phyloP scores from a whole-genome alignment of 1,284 basidiomycete species.

The Ceratobasidium theobromae region DNA sequence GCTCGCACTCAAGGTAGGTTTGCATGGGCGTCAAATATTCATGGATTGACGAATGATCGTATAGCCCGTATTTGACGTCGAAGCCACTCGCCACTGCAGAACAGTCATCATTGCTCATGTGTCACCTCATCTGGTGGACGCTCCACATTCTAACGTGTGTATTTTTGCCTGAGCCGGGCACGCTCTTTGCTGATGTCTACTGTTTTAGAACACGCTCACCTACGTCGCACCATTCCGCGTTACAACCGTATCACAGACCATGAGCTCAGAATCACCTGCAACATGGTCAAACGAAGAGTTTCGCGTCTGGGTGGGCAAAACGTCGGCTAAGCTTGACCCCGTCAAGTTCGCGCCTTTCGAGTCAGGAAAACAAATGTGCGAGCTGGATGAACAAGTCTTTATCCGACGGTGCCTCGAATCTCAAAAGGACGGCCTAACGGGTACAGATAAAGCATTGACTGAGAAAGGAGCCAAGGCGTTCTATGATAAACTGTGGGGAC shows the following conservation, averaged over 20 bases:
- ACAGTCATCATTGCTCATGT: conserved; percentile 46
- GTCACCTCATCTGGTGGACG: conserved; percentile 46
- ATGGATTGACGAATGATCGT: not conserved
- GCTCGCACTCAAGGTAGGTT: conserved; percentile 44
- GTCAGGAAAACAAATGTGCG: conserved; percentile 28
- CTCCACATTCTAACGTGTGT: conserved; percentile 38
- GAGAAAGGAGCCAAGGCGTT: conserved; percentile 29
- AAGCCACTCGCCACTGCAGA: conserved; percentile 42
- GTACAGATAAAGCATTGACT: conserved; percentile 16
- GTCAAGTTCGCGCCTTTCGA: conserved; percentile 27
- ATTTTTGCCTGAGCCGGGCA: conserved; percentile 30
- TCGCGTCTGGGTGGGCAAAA: conserved; percentile 21
- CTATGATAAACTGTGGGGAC: conserved; percentile 28
- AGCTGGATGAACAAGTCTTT: conserved; percentile 17
- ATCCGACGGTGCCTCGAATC: conserved; percentile 27
- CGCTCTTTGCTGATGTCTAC: conserved; percentile 36
- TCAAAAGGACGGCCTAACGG: conserved; percentile 14
- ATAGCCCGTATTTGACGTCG: conserved; percentile 46
- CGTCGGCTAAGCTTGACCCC: conserved; percentile 20
- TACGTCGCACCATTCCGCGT: conserved; percentile 31
- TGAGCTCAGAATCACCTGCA: conserved; percentile 1
- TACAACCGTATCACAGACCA: not conserved
- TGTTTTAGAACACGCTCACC: conserved; percentile 19
- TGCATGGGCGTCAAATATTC: not conserved
- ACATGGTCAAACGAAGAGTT: conserved; percentile 27